Conservation (phyloP, 1,284 basidiomycete genomes). For the Limonomyces culmigenus region DNA sequence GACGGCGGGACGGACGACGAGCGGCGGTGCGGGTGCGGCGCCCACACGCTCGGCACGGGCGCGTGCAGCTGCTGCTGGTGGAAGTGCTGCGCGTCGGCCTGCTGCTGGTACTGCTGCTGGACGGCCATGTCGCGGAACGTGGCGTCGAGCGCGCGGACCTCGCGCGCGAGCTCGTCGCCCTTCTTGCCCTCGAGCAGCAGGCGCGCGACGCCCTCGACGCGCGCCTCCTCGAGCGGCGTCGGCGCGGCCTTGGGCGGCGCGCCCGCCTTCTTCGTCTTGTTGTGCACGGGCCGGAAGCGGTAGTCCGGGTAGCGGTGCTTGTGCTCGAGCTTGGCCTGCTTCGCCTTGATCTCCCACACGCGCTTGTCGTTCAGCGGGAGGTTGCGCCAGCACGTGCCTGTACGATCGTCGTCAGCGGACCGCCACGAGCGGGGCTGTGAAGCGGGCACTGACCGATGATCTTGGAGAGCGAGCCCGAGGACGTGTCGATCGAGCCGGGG, state of each 20-base stretch:
- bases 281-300: constrained; percentile 52
- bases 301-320: constrained; percentile 49
- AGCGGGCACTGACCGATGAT: constrained; percentile 19
- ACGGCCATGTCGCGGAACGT: constrained; percentile 5
- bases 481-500: constrained; percentile 69
- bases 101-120: constrained; percentile 7
- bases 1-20: constrained; percentile 52
- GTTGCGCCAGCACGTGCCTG: constrained; percentile 52
- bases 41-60: constrained; percentile 10
- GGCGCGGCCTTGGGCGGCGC: constrained; percentile 11
- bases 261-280: constrained; percentile 27
- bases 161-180: constrained; percentile 39
- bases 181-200: constrained; percentile 39
- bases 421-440: no score
- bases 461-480: constrained; percentile 54
- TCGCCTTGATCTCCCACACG: constrained; percentile 47
- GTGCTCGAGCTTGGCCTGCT: constrained; percentile 50
- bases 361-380: constrained; percentile 50
- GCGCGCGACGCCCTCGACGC: constrained; percentile 31
- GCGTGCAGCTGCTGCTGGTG: constrained; percentile 4
- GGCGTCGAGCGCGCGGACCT: constrained; percentile 37
- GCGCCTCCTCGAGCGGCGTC: constrained; percentile 25
- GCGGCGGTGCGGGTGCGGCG: constrained; percentile 25
- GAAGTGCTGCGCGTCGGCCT: constrained; percentile 2
- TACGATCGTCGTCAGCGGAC: no score